Evolutionary conservation across 2,329 filamentous ascomycete genomes (phyloP), one percentile per base, ranked within the genome.

Genomic region (Stagonosporopsis chrysanthemi): DNA sequence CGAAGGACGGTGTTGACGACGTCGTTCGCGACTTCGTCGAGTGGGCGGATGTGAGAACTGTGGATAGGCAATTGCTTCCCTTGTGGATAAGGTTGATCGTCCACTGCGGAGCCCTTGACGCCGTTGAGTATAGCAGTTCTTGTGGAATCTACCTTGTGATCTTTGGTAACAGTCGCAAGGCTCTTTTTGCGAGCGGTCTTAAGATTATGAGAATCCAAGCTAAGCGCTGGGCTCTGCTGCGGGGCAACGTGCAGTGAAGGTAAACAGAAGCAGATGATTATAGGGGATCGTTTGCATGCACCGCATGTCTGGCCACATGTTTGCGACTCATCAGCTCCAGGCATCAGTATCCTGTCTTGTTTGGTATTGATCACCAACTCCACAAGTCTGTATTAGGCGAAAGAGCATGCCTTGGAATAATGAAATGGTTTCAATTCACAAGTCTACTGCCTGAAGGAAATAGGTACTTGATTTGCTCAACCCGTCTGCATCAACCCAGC

Each of bases 1-100:
- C 31, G 31, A 6, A 67, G 28, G 14, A 74, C 55, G n/a, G 60
- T 45, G 15, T 55, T 31, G 43, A 70, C 56, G 14, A 72, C 61
- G 26, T 68, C 35, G 1, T 64, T 39, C 4, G 65, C 69, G 17
- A 67, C 44, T 29, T 63, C 44, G 11, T 62, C 52, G 26, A 64
- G 46, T 2, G 57, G 44, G 40, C 43, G 61, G 2, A 41, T 28
- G 22, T 60, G 28, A 28, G 40, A 17, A n/a, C 39, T 19, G 4
- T 14, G 2, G 14, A 58, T 48, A 2, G 65, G 41, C 9, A 53
- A 33, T 15, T 48, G 41, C 47, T 73, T 71, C 31, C 69, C 61
- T 40, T 59, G 39, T 36, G 40, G 35, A 41, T 48, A 55, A 23
- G 14, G 11, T 4, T 7, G 22, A 12, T 48, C 39, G 4, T 40